A percentile compares a stretch with the other conserved stretches of the same genome.
phyloP scores from a whole-genome alignment of 164 flowering plant species.

The Liquidambar formosana region DNA sequence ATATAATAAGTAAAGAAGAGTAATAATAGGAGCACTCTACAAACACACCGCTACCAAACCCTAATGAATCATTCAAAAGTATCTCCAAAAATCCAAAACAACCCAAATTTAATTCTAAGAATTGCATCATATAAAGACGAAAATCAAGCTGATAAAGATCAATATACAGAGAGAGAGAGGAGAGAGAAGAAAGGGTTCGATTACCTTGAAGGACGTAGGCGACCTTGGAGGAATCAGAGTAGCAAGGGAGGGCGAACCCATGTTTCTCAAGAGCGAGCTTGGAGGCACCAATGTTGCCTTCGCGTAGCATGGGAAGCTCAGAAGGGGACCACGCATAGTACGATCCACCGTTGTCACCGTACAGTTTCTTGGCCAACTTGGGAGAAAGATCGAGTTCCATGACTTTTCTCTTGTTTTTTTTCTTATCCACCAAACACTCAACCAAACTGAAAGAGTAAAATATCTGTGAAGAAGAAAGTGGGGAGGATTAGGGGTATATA shows the following conservation, averaged over 20 bases:
- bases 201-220: constrained; percentile 86
- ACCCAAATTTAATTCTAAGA: no score
- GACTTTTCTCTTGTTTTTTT: constrained; percentile 1
- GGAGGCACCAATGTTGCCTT: constrained; percentile 79
- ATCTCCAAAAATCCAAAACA: no score
- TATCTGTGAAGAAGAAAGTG: background rate
- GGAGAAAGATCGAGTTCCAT: constrained; percentile 85
- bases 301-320: constrained; percentile 70
- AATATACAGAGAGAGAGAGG: background rate
- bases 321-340: constrained; percentile 65
- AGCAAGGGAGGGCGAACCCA: constrained; percentile 76
- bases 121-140: no score
- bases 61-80: no score
- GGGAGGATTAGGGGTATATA: no score
- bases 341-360: constrained; percentile 68
- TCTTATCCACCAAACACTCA: background rate
- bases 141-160: background rate
- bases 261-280: constrained; percentile 55
- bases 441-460: background rate
- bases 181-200: no score
- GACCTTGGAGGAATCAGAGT: constrained; percentile 83
- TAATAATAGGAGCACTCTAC: no score
- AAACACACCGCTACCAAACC: no score
- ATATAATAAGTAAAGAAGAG: no score
- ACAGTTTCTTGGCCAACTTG: constrained; percentile 46